Conservation (phyloP, 1,139 yeast genomes). For the Taphrina sp. region DNA sequence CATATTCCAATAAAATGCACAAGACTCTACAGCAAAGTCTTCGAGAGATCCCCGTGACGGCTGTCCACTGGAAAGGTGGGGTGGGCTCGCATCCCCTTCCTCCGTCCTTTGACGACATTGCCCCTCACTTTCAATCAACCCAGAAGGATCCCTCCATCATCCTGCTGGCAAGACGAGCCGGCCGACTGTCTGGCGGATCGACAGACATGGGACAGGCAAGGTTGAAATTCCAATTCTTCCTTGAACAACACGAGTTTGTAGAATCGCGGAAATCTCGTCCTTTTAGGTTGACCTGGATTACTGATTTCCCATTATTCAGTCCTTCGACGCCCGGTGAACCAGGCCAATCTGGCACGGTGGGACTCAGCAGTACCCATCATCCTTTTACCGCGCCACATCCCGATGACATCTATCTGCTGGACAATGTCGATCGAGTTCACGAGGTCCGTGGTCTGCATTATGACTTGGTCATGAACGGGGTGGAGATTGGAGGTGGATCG, state of each 20-base stretch:
- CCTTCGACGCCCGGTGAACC: slow-evolving; percentile 53
- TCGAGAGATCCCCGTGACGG: neutral
- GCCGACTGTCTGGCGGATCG: slow-evolving; percentile 78
- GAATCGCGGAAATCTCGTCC: slow-evolving; percentile 22
- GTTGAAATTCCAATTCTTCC: slow-evolving; percentile 60
- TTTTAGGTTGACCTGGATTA: slow-evolving; percentile 60
- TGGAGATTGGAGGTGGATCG: slow-evolving; percentile 96
- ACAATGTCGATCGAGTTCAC: slow-evolving; percentile 50
- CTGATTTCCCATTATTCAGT: slow-evolving; percentile 83
- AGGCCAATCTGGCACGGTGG: slow-evolving; percentile 37
- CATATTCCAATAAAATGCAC: neutral
- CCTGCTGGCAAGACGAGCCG: slow-evolving; percentile 70
- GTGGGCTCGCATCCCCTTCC: neutral
- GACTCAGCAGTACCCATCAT: slow-evolving; percentile 77
- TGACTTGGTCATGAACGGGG: slow-evolving; percentile 90
- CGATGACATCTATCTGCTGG: slow-evolving; percentile 11
- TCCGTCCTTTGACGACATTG: neutral
- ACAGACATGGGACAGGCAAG: slow-evolving; percentile 89
- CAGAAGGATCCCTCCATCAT: slow-evolving; percentile 45
- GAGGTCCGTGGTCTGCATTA: slow-evolving; percentile 86
- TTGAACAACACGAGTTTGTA: slow-evolving; percentile 46
- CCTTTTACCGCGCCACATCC: slow-evolving; percentile 84
- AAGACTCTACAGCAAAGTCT: neutral
- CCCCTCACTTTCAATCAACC: neutral
- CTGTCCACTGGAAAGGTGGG: neutral